A percentile compares a stretch with the other conserved stretches of the same genome.
Evolutionary conservation across 208 protist genomes (phyloP).

Genomic region (Leishmania martiniquensis): DNA sequence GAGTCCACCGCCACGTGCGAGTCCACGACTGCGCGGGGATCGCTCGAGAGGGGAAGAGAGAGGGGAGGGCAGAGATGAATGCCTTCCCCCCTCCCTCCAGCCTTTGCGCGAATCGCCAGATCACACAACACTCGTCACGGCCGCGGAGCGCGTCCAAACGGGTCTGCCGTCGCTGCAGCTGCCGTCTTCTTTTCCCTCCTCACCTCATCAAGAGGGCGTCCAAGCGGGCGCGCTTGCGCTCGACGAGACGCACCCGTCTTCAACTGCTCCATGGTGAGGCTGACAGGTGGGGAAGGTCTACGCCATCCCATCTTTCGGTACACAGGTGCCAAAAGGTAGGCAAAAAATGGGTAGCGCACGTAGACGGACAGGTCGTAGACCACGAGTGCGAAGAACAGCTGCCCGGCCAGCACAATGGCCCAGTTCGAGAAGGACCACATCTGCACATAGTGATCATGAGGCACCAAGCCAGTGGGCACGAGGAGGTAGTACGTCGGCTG

Average conservation of each 20-base stretch:
- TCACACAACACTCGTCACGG: neutral
- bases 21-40: neutral
- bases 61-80: neutral
- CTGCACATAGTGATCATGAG: slow-evolving; percentile 57
- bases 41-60: neutral
- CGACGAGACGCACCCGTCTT: slow-evolving; percentile 33
- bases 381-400: slow-evolving; percentile 61
- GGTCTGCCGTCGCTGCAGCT: neutral
- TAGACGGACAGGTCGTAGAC: slow-evolving; percentile 85
- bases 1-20: neutral
- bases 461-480: slow-evolving; percentile 60
- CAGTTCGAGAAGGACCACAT: slow-evolving; percentile 79
- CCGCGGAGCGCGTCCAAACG: slow-evolving; percentile 18
- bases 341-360: slow-evolving; percentile 77
- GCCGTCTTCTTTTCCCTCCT: slow-evolving; percentile 28
- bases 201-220: slow-evolving; percentile 51
- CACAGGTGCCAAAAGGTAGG: slow-evolving; percentile 59
- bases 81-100: neutral
- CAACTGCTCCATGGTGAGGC: slow-evolving; percentile 53
- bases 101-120: neutral
- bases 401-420: slow-evolving; percentile 57
- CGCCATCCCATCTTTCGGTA: slow-evolving; percentile 58
- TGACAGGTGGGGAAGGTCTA: slow-evolving; percentile 29
- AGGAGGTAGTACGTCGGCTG: slow-evolving; percentile 80
- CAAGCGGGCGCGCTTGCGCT: slow-evolving; percentile 47